phyloP scores from a whole-genome alignment of 768 basidiomycete species.

The Leucosporidium creatinivorum region DNA sequence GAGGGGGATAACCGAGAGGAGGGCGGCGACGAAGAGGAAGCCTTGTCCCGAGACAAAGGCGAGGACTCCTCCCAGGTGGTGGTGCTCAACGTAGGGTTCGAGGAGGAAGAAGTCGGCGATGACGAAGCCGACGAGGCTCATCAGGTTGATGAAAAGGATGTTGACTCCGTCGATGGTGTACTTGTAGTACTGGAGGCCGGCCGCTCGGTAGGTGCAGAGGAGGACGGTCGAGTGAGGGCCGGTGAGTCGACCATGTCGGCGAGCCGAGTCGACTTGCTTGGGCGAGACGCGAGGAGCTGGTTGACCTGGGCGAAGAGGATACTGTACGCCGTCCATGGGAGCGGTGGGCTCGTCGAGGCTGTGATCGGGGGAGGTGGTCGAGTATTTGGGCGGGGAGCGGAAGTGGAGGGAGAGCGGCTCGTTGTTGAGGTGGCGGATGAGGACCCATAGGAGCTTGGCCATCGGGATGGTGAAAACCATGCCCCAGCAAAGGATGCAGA shows the following conservation, averaged over 20 bases:
- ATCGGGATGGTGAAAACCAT: conserved; percentile 92
- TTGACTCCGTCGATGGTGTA: conserved; percentile 98
- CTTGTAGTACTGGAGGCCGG: conserved; percentile 91
- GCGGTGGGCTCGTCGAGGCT: conserved; percentile 13
- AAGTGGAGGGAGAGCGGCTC: conserved; percentile 83
- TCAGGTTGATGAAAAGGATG: conserved; percentile 91
- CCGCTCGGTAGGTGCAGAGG: conserved; percentile 86
- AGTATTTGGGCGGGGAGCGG: conserved; percentile 61
- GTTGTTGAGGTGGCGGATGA: conserved; percentile 69
- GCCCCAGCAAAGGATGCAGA: conserved; percentile 90
- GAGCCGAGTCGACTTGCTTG: conserved; percentile 31
- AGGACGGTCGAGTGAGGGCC: conserved; percentile 66
- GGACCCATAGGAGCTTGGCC: conserved; percentile 95
- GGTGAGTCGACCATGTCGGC: conserved; percentile 33
- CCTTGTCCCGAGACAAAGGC: conserved; percentile 66
- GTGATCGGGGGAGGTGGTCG: conserved; percentile 44
- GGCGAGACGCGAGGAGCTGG: conserved; percentile 55
- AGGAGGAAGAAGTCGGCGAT: conserved; percentile 79
- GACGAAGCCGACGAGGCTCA: conserved; percentile 89
- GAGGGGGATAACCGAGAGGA: conserved; percentile 88
- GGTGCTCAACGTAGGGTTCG: conserved; percentile 60
- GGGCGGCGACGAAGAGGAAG: conserved; percentile 71
- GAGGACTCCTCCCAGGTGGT: conserved; percentile 43
- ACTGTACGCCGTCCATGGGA: conserved; percentile 2
- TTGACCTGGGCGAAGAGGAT: conserved; percentile 63